Evolutionary conservation across 1,139 yeast genomes (phyloP).

Genomic region (Candida sp.): DNA sequence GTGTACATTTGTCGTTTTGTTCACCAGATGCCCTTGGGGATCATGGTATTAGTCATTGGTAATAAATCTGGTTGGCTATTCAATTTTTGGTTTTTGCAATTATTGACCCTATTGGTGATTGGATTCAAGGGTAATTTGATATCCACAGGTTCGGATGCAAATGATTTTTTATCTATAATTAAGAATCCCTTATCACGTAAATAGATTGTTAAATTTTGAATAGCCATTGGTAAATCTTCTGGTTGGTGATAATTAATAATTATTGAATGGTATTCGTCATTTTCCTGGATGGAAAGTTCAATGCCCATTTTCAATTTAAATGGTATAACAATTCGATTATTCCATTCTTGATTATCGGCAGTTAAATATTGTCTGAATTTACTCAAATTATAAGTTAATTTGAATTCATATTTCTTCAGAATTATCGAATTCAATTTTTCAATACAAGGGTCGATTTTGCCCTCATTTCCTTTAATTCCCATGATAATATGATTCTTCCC

Average conservation of each 20-base stretch:
- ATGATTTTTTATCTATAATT: conserved; percentile 45
- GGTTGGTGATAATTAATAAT: conserved; percentile 24
- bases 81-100: conserved; percentile 1
- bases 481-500: conserved; percentile 25
- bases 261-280: conserved; percentile 4
- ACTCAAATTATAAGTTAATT: conserved; percentile 39
- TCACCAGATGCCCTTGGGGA: conserved; percentile 1
- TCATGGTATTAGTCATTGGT: not conserved
- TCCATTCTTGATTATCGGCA: conserved; percentile 38
- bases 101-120: conserved; percentile 14
- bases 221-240: conserved; percentile 32
- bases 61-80: not conserved
- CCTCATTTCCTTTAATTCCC: conserved; percentile 58
- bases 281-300: conserved; percentile 36
- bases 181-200: conserved; percentile 49
- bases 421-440: conserved; percentile 44
- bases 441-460: conserved; percentile 55
- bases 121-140: conserved; percentile 13
- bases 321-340: conserved; percentile 54
- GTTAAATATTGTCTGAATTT: conserved; percentile 28
- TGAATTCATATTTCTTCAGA: conserved; percentile 61
- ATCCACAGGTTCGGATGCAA: conserved; percentile 21
- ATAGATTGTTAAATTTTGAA: conserved; percentile 48
- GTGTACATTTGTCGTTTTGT: too few relatives aligned
- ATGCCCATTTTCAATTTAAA: conserved; percentile 56